A percentile compares a stretch with the other conserved stretches of the same genome.
phyloP scores from a whole-genome alignment of 805 yeast genomes.

The Nakazawaea sp. region DNA sequence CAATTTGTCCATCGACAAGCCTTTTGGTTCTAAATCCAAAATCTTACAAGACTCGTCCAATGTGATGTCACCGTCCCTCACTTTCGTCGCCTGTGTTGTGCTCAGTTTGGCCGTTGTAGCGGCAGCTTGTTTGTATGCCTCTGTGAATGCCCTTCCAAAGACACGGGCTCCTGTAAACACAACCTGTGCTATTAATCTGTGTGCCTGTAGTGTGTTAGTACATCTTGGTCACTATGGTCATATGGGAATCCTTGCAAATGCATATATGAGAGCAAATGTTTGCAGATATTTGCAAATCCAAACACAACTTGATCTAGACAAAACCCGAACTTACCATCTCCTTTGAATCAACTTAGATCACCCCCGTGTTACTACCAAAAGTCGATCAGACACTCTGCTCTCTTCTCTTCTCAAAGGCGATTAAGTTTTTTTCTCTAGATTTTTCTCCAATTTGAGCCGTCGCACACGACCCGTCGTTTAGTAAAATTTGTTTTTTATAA shows the following conservation, averaged over 20 bases:
- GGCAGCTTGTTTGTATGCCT: constrained; percentile 95
- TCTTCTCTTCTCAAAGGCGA: not conserved
- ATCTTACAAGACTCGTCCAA: constrained; percentile 90
- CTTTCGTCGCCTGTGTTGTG: constrained; percentile 36
- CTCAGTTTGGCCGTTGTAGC: constrained; percentile 79
- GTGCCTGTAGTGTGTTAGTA: constrained; percentile 49
- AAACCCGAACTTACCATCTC: not conserved
- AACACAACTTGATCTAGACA: not conserved
- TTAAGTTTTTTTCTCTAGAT: not conserved
- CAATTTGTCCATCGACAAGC: constrained; percentile 49
- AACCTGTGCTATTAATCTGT: constrained; percentile 83
- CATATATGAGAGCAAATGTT: too few relatives aligned
- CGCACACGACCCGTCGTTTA: not conserved
- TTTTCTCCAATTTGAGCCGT: not conserved
- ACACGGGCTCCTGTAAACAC: constrained; percentile 92
- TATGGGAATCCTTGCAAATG: too few relatives aligned
- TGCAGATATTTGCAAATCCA: not conserved
- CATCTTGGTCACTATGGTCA: not conserved
- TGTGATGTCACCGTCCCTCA: constrained; percentile 70
- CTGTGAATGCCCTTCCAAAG: constrained; percentile 93
- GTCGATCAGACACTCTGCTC: too few relatives aligned
- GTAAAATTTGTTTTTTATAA: too few relatives aligned
- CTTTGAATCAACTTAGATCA: not conserved
- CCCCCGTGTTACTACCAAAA: too few relatives aligned
- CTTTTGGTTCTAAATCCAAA: constrained; percentile 63